phyloP scores from a whole-genome alignment of 495 filamentous ascomycete genomes.

The Neurospora sp. region DNA sequence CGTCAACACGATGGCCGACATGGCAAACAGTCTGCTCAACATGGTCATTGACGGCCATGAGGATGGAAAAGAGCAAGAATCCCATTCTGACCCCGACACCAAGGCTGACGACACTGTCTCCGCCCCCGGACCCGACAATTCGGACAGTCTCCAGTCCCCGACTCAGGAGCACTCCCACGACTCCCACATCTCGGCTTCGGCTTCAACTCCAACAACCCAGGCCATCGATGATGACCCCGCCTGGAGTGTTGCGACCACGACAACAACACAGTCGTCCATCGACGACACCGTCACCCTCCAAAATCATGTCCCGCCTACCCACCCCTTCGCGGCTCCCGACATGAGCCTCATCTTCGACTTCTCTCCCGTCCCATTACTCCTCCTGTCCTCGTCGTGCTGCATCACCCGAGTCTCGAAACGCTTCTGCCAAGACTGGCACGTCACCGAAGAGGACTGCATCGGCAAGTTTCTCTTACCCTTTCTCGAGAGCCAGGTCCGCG shows the following conservation, averaged over 20 bases:
- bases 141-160: not conserved
- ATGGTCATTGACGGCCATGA: not conserved
- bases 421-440: slow-evolving; percentile 30
- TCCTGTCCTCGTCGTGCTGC: slow-evolving; percentile 37
- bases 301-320: not conserved
- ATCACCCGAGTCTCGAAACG: slow-evolving; percentile 42
- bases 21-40: not conserved
- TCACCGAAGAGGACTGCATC: slow-evolving; percentile 30
- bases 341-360: slow-evolving; percentile 30
- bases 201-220: not conserved
- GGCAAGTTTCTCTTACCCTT: slow-evolving; percentile 34
- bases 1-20: not conserved
- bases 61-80: not conserved
- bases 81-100: not conserved
- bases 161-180: not conserved
- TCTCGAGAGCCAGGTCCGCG: slow-evolving; percentile 22
- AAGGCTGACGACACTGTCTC: not conserved
- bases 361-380: slow-evolving; percentile 39
- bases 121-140: not conserved
- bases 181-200: not conserved
- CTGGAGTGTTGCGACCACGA: not conserved
- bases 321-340: slow-evolving; percentile 3
- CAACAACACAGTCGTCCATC: not conserved
- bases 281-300: not conserved
- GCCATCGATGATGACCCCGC: not conserved